Evolutionary conservation across 192 early-diverging fungal genomes (phyloP).

Genomic region (Dimargaris cristalligena): DNA sequence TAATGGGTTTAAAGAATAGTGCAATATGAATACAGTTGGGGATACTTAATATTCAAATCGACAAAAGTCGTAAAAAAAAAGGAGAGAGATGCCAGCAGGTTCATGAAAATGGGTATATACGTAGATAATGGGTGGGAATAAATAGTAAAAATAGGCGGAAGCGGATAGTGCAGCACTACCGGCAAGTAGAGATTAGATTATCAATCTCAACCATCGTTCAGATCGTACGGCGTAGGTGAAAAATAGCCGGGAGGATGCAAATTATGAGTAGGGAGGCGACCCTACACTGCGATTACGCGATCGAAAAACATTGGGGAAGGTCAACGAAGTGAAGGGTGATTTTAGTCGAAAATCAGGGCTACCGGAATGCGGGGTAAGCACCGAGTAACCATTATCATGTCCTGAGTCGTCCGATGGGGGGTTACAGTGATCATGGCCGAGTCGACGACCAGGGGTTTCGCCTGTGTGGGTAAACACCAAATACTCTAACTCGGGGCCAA

Average conservation of each 20-base stretch:
- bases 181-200: background rate
- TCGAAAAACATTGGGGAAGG: background rate
- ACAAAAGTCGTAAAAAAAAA: too few species aligned
- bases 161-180: too few species aligned
- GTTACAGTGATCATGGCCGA: background rate
- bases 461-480: background rate
- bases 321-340: background rate
- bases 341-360: background rate
- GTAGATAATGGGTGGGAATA: too few species aligned
- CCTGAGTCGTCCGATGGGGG: background rate
- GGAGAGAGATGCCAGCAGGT: background rate
- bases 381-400: too few species aligned
- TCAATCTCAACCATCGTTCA: background rate
- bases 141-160: too few species aligned
- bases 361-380: background rate
- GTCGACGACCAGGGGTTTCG: background rate
- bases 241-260: background rate
- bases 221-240: background rate
- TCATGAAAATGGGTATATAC: background rate
- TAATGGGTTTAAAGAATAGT: too few species aligned
- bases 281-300: background rate
- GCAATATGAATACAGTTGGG: too few species aligned
- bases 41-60: too few species aligned
- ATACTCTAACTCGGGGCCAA: constrained; percentile 6
- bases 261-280: background rate